A percentile compares a stretch with the other conserved stretches of the same genome.
These are phyloP conservation scores for Botrytis porri DNA, from an alignment of 2,329 filamentous ascomycete species.

Conservation along the genomic window DNA sequence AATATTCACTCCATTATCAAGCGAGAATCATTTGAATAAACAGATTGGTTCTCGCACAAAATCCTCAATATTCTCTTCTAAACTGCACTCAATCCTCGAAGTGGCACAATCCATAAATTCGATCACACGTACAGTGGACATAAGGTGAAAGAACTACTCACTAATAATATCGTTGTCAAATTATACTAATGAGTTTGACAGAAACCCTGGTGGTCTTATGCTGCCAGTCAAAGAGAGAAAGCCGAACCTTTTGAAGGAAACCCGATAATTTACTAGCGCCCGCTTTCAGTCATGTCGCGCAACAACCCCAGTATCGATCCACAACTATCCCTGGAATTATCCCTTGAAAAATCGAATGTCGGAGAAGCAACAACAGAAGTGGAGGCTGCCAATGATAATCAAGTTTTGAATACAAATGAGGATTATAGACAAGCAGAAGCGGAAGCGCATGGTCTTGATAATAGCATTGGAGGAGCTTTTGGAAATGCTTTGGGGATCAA, in stretches of 20 bases:
- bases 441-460: fast-evolving
- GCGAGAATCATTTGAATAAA: not conserved
- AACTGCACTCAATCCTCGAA: not conserved
- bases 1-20: not conserved
- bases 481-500: not conserved
- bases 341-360: not conserved
- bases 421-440: not conserved
- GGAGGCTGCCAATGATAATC: not conserved
- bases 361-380: too few relatives aligned
- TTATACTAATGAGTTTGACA: not conserved
- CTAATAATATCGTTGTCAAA: too few relatives aligned
- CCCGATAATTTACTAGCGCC: not conserved
- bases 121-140: not conserved
- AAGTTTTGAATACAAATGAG: not conserved
- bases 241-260: not conserved
- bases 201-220: not conserved
- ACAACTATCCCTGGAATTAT: not conserved
- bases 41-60: not conserved
- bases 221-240: not conserved
- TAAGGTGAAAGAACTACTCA: not conserved
- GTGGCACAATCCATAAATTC: not conserved
- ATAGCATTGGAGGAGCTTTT: not conserved
- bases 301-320: not conserved
- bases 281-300: not conserved
- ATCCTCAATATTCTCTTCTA: not conserved